Base-by-base conservation (phyloP, 345 rosid genomes). In the Populus nigra region DNA sequence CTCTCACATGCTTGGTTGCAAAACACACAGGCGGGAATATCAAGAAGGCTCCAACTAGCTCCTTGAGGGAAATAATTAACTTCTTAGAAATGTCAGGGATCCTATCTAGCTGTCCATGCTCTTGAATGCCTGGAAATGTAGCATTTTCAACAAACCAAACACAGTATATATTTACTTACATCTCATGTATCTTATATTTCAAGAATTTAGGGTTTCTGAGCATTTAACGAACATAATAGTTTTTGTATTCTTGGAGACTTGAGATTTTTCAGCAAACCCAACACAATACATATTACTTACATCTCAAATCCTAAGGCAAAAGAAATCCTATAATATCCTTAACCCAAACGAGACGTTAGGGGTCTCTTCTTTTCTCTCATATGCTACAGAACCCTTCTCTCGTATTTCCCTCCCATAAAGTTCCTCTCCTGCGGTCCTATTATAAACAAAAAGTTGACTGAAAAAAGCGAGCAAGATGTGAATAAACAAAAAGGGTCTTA, bases 351-450 rank as follows among this genome's bases (percentile, higher is more conserved):
- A 41, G 45, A 41, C 39, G 8, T 38, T 7, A 38, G 39, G 13
- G 47, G 12, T 8, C 47, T 43, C 47, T 2, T 11, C 2, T 17
- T 70, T 29, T 47, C 25, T 11, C 33, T 22, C 7, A 47, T 0
- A n/a, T 25, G 66, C 20, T 10, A 5, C 62, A 17, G 43, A 7
- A 45, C 61, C 78, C 72, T 35, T 49, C 71, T 67, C 36, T 53
- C 11, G 49, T 36, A 75, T 67, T 53, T 76, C 78, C 72, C 66
- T 65, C 78, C 57, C 65, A 38, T 22, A 50, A 76, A 68, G 35
- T 25, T 67, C 1, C 3, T n/a, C 5, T 23, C 20, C 18, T 4
- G 33, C 6, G 33, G 38, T 53, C 61, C 27, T n/a, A 5, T 63
- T 63, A 23, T n/a, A 39, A 17, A 55, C 50, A 47, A 76, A 68